A percentile compares a stretch with the other conserved stretches of the same genome.
These are phyloP conservation scores for Boletus tomentosulus DNA, from an alignment of 768 basidiomycete genomes.

Conservation along the genomic window DNA sequence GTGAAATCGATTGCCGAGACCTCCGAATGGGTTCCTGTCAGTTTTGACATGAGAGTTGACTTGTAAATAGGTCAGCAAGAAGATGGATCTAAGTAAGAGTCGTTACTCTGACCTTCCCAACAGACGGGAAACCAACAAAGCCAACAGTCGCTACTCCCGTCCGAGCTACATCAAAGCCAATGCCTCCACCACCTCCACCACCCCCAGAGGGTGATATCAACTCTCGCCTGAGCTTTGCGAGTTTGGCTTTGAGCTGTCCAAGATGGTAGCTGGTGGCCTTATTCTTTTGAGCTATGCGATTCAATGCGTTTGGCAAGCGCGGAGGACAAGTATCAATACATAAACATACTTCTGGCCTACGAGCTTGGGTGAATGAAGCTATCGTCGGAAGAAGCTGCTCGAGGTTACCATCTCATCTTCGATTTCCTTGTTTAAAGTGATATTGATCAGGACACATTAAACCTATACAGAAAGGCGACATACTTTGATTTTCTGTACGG, in stretches of 20 bases:
- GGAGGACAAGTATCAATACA: slow-evolving; percentile 9
- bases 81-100: slow-evolving; percentile 3
- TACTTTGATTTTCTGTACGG: slow-evolving; percentile 87
- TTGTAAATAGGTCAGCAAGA: slow-evolving; percentile 27
- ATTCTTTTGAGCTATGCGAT: slow-evolving; percentile 80
- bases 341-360: slow-evolving; percentile 73
- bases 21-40: slow-evolving; percentile 96
- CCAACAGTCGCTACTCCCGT: slow-evolving; percentile 98
- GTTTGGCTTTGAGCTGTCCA: slow-evolving; percentile 96
- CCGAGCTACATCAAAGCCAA: slow-evolving; percentile 97
- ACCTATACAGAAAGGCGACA: slow-evolving; percentile 19
- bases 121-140: slow-evolving; percentile 90
- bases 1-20: slow-evolving; percentile 97
- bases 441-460: slow-evolving; percentile 8
- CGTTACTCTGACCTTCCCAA: slow-evolving; percentile 66
- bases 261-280: slow-evolving; percentile 96
- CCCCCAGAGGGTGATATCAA: slow-evolving; percentile 75
- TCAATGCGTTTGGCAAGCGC: slow-evolving; percentile 9
- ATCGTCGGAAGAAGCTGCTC: slow-evolving; percentile 8
- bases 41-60: slow-evolving; percentile 93
- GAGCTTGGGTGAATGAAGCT: slow-evolving; percentile 27
- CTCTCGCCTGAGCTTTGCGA: slow-evolving; percentile 94
- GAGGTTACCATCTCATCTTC: slow-evolving; percentile 92
- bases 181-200: slow-evolving; percentile 82
- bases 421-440: slow-evolving; percentile 57